These are phyloP conservation scores for Parietaria judaica DNA, from an alignment of 306 rosid genomes.

Conservation along the genomic window DNA sequence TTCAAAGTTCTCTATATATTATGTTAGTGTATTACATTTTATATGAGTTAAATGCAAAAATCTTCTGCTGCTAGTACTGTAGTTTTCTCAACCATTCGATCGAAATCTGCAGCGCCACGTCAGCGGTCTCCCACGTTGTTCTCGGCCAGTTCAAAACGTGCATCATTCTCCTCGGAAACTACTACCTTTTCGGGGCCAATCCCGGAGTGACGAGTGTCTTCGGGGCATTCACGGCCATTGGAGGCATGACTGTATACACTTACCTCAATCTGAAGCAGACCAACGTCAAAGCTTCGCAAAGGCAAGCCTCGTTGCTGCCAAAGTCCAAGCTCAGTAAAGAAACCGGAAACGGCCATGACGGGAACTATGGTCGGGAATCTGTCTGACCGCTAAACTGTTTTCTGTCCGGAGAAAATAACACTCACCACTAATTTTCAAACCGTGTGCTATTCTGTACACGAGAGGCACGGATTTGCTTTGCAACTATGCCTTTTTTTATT, in stretches of 20 bases:
- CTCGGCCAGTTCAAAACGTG: conserved; percentile 97
- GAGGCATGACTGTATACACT: conserved; percentile 79
- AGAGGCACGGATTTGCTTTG: no score
- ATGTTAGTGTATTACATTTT: no score
- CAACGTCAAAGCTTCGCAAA: conserved; percentile 37
- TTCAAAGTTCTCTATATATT: no score
- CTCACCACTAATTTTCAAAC: conserved; percentile 5
- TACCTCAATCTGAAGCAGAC: conserved; percentile 64
- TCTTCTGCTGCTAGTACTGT: neutral
- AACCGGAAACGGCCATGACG: conserved; percentile 52
- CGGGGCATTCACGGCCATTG: conserved; percentile 84
- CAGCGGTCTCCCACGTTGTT: conserved; percentile 84
- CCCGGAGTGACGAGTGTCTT: conserved; percentile 71
- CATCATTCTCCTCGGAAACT: conserved; percentile 85
- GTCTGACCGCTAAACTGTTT: conserved; percentile 34
- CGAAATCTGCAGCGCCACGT: conserved; percentile 60
- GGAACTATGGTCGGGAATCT: conserved; percentile 53
- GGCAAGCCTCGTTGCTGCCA: conserved; percentile 53
- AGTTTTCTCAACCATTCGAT: neutral
- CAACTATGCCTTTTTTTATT: no score
- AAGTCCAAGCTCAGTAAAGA: conserved; percentile 76
- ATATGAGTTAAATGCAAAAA: no score
- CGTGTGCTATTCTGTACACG: no score
- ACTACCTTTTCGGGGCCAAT: conserved; percentile 67
- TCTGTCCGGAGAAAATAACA: conserved; percentile 12